Evolutionary conservation across 257 asterid species (phyloP), one percentile per base, ranked within the genome.

Genomic region (Marsdenia floribunda): DNA sequence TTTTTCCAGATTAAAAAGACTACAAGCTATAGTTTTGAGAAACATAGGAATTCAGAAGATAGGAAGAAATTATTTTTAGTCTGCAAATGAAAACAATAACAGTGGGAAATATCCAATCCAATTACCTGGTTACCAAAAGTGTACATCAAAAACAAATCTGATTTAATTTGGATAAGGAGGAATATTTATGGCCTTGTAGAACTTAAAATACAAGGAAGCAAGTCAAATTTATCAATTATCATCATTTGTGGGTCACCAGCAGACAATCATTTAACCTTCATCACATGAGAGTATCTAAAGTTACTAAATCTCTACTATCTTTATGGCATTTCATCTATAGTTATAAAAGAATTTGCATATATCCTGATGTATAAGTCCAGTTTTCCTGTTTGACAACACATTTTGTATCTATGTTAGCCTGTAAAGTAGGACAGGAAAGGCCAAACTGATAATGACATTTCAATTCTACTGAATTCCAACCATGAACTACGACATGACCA

Each of bases 361-460:
- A 54, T 35, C 52, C n/a, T 4, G 14, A 47, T 47, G 10, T 26
- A 16, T 42, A 64, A 38, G 61, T 40, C 44, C 35, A 33, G 29
- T 52, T 71, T 18, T 52, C 72, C 68, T 60, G 60, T 9, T 77
- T 52, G 5, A 42, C 50, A 77, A 58, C 19, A 71, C 19, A 46
- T 35, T 50, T 35, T 52, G 22, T 64, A 53, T 18, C 33, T 71
- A 53, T 29, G 11, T 50, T 55, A 29, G 21, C n/a, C 50, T 18
- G 19, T 33, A 18, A 6, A 18, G 50, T 65, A 71, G 75, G 35
- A 46, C 22, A 53, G 35, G 4, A 52, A 53, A 29, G 21, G 75
- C 65, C 2, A 35, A 65, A 38, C 18, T 49, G 16, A 65, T 2
- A 18, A 49, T 35, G 68, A 61, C 24, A 64, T 14, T 64, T 35